Conservation (phyloP, 371 early-diverging fungal species). For the Thermomucor indicae-seudaticae region DNA sequence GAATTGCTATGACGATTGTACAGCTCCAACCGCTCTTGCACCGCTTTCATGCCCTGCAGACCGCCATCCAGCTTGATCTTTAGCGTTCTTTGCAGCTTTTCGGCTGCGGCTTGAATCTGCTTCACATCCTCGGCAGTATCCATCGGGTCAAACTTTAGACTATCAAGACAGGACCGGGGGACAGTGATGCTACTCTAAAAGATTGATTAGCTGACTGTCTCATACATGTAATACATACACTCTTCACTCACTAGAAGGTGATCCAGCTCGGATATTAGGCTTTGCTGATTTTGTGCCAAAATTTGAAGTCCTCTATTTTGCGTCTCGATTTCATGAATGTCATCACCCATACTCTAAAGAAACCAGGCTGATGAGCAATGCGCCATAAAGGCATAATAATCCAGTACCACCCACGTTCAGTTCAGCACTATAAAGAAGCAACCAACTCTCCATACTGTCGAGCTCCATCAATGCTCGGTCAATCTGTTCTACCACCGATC, state of each 20-base stretch:
- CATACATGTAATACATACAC: not conserved
- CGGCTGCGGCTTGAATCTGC: conserved; percentile 76
- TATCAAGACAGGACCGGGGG: conserved; percentile 37
- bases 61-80: conserved; percentile 70
- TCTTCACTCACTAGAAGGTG: conserved; percentile 55
- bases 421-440: conserved; percentile 80
- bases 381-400: too few species aligned
- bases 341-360: conserved; percentile 85
- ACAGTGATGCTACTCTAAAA: conserved; percentile 33
- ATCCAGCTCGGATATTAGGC: conserved; percentile 79
- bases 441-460: conserved; percentile 82
- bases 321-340: conserved; percentile 91
- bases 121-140: conserved; percentile 74
- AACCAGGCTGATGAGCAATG: too few species aligned
- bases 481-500: conserved; percentile 73
- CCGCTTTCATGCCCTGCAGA: conserved; percentile 68
- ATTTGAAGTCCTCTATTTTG: conserved; percentile 90
- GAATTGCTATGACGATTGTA: conserved; percentile 74
- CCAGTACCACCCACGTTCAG: conserved; percentile 63
- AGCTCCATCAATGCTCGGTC: conserved; percentile 78
- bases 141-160: conserved; percentile 79
- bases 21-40: conserved; percentile 75
- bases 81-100: conserved; percentile 75
- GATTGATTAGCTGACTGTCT: too few species aligned
- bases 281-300: conserved; percentile 81